phyloP scores from a whole-genome alignment of 176 grass and related monocot genomes.

The Avena atlantica region DNA sequence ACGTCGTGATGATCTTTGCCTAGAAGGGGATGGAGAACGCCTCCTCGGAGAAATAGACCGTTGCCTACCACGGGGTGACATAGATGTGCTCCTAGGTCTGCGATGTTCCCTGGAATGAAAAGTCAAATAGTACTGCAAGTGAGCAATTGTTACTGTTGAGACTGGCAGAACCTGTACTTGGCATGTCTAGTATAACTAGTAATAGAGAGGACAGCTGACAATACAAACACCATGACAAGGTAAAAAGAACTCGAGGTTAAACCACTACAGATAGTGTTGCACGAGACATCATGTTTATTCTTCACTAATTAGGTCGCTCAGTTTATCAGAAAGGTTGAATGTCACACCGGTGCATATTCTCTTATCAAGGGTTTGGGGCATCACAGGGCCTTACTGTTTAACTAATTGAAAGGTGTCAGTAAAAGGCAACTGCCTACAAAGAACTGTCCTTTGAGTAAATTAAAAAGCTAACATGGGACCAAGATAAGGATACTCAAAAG shows the following conservation, averaged over 20 bases:
- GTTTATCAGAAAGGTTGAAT: not conserved
- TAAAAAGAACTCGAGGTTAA: constrained; percentile 15
- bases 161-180: not conserved
- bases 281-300: not conserved
- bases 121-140: constrained; percentile 11
- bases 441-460: not conserved
- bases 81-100: constrained; percentile 60
- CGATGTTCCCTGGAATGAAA: constrained; percentile 51
- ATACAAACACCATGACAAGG: not conserved
- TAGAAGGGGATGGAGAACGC: constrained; percentile 52
- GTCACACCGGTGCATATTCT: not conserved
- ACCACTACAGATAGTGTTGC: not conserved
- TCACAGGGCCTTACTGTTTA: not conserved
- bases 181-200: constrained; percentile 5
- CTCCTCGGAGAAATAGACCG: constrained; percentile 72
- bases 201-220: not conserved
- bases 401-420: not conserved
- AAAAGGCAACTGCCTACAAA: constrained; percentile 24
- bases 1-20: constrained; percentile 44
- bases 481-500: constrained; percentile 10
- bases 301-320: not conserved
- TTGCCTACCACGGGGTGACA: constrained; percentile 52
- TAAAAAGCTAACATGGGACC: not conserved
- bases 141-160: constrained; percentile 15
- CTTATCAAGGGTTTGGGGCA: not conserved